phyloP scores from a whole-genome alignment of 768 basidiomycete genomes.

The Rhodotorula babjevae region DNA sequence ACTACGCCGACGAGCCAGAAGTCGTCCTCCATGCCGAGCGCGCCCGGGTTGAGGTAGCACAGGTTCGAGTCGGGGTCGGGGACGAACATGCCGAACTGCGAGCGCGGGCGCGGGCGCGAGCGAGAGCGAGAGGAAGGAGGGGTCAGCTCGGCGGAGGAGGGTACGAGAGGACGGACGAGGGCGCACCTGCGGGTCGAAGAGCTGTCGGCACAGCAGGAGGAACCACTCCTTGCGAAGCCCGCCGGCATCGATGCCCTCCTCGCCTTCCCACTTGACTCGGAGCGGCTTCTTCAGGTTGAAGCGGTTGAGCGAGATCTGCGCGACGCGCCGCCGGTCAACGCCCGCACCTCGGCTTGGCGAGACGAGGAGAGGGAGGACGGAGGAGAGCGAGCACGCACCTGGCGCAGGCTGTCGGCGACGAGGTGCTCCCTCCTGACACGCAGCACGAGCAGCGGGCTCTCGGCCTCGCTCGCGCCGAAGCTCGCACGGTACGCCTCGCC shows the following conservation, averaged over 20 bases:
- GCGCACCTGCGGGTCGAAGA: constrained; percentile 55
- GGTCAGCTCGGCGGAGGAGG: neutral
- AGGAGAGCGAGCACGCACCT: constrained; percentile 6
- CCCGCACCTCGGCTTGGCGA: rapidly evolving
- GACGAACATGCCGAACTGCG: constrained; percentile 52
- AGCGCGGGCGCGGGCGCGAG: too few relatives aligned
- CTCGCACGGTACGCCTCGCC: constrained; percentile 13
- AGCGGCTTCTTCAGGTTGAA: constrained; percentile 66
- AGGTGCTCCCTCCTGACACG: constrained; percentile 17
- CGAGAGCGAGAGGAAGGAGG: too few relatives aligned
- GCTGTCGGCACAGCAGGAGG: constrained; percentile 74
- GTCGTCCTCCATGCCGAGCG: constrained; percentile 70
- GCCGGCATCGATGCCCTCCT: constrained; percentile 67
- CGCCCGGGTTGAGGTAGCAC: constrained; percentile 65
- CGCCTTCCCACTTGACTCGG: constrained; percentile 71
- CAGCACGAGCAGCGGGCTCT: constrained; percentile 17
- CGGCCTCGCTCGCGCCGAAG: neutral
- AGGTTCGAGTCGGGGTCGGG: constrained; percentile 73
- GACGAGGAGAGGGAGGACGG: too few relatives aligned
- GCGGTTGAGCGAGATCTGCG: constrained; percentile 25
- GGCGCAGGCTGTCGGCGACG: constrained; percentile 31
- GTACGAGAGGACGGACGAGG: neutral
- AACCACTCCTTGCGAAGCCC: constrained; percentile 67
- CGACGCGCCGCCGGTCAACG: too few relatives aligned
- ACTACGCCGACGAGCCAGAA: constrained; percentile 76